phyloP scores from a whole-genome alignment of 148 eudicot genomes.

The Beta vulgaris region DNA sequence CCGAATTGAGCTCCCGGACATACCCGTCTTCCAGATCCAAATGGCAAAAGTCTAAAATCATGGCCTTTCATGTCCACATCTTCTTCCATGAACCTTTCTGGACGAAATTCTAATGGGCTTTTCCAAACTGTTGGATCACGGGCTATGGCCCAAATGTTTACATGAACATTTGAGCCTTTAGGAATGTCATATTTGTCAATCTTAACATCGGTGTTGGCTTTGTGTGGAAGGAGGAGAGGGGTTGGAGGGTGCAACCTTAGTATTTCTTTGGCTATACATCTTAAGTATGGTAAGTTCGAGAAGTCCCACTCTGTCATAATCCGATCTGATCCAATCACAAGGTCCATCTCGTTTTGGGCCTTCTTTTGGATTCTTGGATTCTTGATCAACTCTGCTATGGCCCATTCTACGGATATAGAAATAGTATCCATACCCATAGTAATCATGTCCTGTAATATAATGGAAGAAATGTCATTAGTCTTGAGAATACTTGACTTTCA shows the following conservation, averaged over 20 bases:
- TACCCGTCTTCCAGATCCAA: slow-evolving; percentile 36
- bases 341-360: slow-evolving; percentile 37
- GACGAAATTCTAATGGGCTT: slow-evolving; percentile 35
- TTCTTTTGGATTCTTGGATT: slow-evolving; percentile 36
- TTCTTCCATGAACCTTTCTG: slow-evolving; percentile 39
- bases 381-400: slow-evolving; percentile 33
- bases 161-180: slow-evolving; percentile 27
- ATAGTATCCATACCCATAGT: slow-evolving; percentile 29
- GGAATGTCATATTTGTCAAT: slow-evolving; percentile 35
- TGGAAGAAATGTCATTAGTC: neutral
- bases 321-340: slow-evolving; percentile 20
- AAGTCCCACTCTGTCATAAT: slow-evolving; percentile 38
- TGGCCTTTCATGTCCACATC: slow-evolving; percentile 40
- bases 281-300: slow-evolving; percentile 36
- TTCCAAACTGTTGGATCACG: slow-evolving; percentile 33
- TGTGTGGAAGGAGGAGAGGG: slow-evolving; percentile 33
- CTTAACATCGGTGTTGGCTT: slow-evolving; percentile 31
- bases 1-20: slow-evolving; percentile 38
- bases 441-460: slow-evolving; percentile 32
- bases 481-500: too few relatives aligned
- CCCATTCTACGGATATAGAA: slow-evolving; percentile 32
- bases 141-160: slow-evolving; percentile 32
- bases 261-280: slow-evolving; percentile 34
- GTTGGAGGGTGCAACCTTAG: slow-evolving; percentile 38
- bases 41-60: slow-evolving; percentile 37